These are phyloP conservation scores for Septoria linicola DNA, from an alignment of 2,329 filamentous ascomycete species.

Conservation along the genomic window DNA sequence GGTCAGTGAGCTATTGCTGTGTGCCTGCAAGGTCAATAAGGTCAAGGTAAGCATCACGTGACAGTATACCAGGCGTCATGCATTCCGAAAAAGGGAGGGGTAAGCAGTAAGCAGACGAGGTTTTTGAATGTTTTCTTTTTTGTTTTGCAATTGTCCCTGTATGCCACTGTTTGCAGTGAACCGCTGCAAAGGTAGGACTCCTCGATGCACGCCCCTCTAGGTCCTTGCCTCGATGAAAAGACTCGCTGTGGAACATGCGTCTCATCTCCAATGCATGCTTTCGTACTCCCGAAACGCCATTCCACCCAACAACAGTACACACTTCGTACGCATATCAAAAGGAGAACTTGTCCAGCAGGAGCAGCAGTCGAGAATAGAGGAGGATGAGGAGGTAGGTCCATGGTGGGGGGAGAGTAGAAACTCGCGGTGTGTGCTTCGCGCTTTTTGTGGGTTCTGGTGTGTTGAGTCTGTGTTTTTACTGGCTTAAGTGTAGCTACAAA, in stretches of 20 bases:
- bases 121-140: not conserved
- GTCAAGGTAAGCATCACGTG: too few species aligned
- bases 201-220: constrained; percentile 15
- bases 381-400: too few species aligned
- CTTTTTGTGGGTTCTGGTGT: too few species aligned
- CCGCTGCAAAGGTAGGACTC: constrained; percentile 17
- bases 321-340: not conserved
- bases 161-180: not conserved
- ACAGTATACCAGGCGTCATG: too few species aligned
- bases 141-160: constrained; percentile 17
- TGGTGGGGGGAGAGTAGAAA: too few species aligned
- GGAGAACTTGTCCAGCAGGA: not conserved
- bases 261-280: constrained; percentile 18
- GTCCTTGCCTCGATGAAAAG: constrained; percentile 10
- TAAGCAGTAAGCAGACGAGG: not conserved
- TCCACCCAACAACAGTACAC: not conserved
- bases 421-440: too few species aligned
- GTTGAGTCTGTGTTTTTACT: too few species aligned
- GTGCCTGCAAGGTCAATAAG: too few species aligned
- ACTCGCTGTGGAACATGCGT: constrained; percentile 16
- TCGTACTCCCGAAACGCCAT: constrained; percentile 14
- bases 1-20: too few species aligned
- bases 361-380: too few species aligned
- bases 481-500: too few species aligned
- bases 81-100: too few species aligned